A percentile compares a stretch with the other conserved stretches of the same genome.
These are phyloP conservation scores for Asterophora parasitica DNA, from an alignment of 768 basidiomycete genomes.

Conservation along the genomic window DNA sequence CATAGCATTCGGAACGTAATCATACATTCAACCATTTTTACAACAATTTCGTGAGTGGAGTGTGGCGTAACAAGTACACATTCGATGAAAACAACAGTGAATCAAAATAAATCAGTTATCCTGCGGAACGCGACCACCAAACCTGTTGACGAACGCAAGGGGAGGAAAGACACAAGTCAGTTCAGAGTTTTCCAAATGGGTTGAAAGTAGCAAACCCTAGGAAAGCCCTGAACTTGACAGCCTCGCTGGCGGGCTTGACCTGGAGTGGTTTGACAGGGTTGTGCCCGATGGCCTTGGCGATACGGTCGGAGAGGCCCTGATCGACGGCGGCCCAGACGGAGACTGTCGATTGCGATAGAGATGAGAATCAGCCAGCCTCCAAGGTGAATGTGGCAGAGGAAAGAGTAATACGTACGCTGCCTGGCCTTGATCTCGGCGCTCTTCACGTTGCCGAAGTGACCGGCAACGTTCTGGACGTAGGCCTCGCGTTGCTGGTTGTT, in stretches of 20 bases:
- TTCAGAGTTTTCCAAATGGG: too few relatives aligned
- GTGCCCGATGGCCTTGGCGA: constrained; percentile 71
- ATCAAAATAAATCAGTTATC: too few relatives aligned
- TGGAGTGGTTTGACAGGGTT: constrained; percentile 53
- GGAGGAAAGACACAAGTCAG: too few relatives aligned
- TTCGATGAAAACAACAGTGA: too few relatives aligned
- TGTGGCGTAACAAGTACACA: too few relatives aligned
- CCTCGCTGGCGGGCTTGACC: constrained; percentile 57
- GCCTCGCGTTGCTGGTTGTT: constrained; percentile 53
- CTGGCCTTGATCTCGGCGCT: constrained; percentile 52
- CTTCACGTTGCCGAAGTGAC: constrained; percentile 60
- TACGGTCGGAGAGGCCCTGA: constrained; percentile 66
- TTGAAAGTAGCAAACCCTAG: constrained; percentile 24
- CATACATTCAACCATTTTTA: too few relatives aligned
- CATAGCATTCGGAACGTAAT: too few relatives aligned
- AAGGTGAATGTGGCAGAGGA: background rate
- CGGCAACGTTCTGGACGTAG: constrained; percentile 64
- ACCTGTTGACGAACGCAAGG: too few relatives aligned
- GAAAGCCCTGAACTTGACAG: constrained; percentile 46
- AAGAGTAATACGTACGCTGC: constrained; percentile 50
- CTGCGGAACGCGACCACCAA: too few relatives aligned
- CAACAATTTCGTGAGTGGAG: too few relatives aligned
- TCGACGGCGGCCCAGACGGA: constrained; percentile 78
- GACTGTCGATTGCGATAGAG: constrained; percentile 34
- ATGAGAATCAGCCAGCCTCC: background rate